Evolutionary conservation across 768 basidiomycete genomes (phyloP).

Genomic region (Trametes coccinea): DNA sequence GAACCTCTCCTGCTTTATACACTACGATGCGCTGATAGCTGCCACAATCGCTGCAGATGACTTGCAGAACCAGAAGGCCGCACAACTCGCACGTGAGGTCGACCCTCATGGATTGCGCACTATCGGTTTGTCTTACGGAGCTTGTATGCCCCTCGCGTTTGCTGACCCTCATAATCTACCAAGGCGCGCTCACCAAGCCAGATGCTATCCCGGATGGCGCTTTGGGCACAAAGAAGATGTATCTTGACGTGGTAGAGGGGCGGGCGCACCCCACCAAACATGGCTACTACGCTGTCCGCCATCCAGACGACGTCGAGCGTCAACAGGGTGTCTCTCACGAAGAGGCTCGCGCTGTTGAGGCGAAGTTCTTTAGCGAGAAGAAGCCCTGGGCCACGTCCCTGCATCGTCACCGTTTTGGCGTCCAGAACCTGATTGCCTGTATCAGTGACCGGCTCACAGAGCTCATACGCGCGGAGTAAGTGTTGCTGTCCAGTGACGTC

Average conservation of each 20-base stretch:
- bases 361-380: constrained; percentile 43
- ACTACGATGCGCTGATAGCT: no score
- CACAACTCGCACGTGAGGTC: constrained; percentile 44
- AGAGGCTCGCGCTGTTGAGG: constrained; percentile 40
- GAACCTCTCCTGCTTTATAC: not conserved
- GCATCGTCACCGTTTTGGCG: constrained; percentile 55
- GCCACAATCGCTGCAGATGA: no score
- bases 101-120: constrained; percentile 52
- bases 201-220: constrained; percentile 49
- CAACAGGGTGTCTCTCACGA: constrained; percentile 35
- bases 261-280: constrained; percentile 43
- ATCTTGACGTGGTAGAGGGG: constrained; percentile 56
- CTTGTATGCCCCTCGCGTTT: no score
- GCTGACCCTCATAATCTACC: constrained; percentile 7
- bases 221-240: constrained; percentile 41
- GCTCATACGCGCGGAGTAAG: constrained; percentile 3
- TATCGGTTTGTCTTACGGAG: no score
- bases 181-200: constrained; percentile 62
- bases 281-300: constrained; percentile 62
- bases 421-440: constrained; percentile 49
- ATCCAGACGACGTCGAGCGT: constrained; percentile 61
- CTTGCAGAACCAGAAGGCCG: constrained; percentile 58
- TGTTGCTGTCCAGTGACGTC: not conserved
- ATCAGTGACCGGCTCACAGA: constrained; percentile 52
- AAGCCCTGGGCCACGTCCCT: constrained; percentile 54